Percentiles rank a stretch among this genome's conserved stretches.
These are phyloP conservation scores for Didymella sp. DNA, from an alignment of 2,329 filamentous ascomycete genomes.

Conservation along the genomic window DNA sequence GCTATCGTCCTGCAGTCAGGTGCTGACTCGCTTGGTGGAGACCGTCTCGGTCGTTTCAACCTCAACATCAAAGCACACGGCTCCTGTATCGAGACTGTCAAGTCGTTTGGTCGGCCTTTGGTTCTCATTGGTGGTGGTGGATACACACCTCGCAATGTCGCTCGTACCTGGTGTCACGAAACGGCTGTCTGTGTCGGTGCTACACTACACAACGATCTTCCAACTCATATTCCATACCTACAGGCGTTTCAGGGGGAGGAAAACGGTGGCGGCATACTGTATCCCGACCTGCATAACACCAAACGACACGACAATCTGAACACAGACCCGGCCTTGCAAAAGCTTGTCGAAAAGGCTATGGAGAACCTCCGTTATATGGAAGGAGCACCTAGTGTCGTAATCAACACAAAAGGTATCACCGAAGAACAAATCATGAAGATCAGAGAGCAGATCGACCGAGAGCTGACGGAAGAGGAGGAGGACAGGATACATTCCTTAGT, in stretches of 20 bases:
- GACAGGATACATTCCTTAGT: slow-evolving; percentile 65
- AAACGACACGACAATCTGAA: slow-evolving; percentile 77
- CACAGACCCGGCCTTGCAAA: slow-evolving; percentile 74
- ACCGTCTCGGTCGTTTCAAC: slow-evolving; percentile 94
- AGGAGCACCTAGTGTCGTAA: slow-evolving; percentile 74
- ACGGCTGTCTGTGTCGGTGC: slow-evolving; percentile 86
- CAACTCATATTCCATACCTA: slow-evolving; percentile 81
- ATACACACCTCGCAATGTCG: slow-evolving; percentile 96
- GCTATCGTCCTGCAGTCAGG: slow-evolving; percentile 96
- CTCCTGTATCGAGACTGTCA: slow-evolving; percentile 87
- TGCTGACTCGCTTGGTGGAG: slow-evolving; percentile 91
- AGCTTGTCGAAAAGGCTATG: slow-evolving; percentile 77
- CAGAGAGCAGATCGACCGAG: slow-evolving; percentile 72
- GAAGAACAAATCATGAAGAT: slow-evolving; percentile 66
- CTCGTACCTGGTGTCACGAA: slow-evolving; percentile 95
- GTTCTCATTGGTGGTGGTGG: slow-evolving; percentile 93
- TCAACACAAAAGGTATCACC: slow-evolving; percentile 82
- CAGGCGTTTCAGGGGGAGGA: slow-evolving; percentile 83
- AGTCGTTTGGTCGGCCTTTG: slow-evolving; percentile 78
- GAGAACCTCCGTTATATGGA: slow-evolving; percentile 88
- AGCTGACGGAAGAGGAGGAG: slow-evolving; percentile 69
- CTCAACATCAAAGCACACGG: slow-evolving; percentile 95
- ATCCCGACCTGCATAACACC: slow-evolving; percentile 86
- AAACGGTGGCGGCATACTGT: slow-evolving; percentile 72
- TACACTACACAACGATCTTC: slow-evolving; percentile 75